Conservation (phyloP, 2,329 filamentous ascomycete genomes). For the Aspergillus niger region DNA sequence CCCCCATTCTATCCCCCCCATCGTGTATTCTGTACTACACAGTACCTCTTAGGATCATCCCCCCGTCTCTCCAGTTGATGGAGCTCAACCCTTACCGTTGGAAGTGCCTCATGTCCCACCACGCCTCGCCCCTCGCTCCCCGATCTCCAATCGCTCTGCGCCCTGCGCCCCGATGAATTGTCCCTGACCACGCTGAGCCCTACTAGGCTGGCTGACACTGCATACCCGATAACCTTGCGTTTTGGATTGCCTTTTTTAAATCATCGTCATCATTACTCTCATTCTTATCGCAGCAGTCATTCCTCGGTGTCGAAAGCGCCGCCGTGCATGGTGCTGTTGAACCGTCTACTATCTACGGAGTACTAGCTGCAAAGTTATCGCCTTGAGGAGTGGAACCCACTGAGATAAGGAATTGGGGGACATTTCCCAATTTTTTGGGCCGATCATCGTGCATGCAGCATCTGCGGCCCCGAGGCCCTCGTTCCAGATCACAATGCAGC, state of each 20-base stretch:
- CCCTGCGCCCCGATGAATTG: slow-evolving; percentile 18
- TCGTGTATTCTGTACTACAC: background rate
- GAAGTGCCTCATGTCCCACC: slow-evolving; percentile 21
- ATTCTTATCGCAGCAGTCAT: background rate
- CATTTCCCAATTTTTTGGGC: background rate
- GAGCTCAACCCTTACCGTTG: slow-evolving; percentile 4
- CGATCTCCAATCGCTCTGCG: slow-evolving; percentile 12
- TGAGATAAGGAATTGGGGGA: background rate
- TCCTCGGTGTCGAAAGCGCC: background rate
- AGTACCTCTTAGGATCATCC: too few species aligned
- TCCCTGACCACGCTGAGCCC: slow-evolving; percentile 12
- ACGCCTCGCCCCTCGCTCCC: slow-evolving; percentile 18
- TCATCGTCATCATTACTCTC: background rate
- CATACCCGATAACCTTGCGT: slow-evolving; percentile 8
- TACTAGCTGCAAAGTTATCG: too few species aligned
- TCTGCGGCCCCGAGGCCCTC: background rate
- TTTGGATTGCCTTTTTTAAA: too few species aligned
- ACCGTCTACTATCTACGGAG: too few species aligned
- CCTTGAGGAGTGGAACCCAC: background rate
- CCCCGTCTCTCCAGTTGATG: background rate
- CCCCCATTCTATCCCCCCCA: too few species aligned
- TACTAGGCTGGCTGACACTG: slow-evolving; percentile 10
- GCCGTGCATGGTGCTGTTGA: background rate
- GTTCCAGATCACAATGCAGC: slow-evolving; percentile 18
- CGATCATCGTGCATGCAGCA: slow-evolving; percentile 7